Evolutionary conservation across 345 rosid genomes (phyloP), one percentile per base, ranked within the genome.

Genomic region (Salix suchowensis): DNA sequence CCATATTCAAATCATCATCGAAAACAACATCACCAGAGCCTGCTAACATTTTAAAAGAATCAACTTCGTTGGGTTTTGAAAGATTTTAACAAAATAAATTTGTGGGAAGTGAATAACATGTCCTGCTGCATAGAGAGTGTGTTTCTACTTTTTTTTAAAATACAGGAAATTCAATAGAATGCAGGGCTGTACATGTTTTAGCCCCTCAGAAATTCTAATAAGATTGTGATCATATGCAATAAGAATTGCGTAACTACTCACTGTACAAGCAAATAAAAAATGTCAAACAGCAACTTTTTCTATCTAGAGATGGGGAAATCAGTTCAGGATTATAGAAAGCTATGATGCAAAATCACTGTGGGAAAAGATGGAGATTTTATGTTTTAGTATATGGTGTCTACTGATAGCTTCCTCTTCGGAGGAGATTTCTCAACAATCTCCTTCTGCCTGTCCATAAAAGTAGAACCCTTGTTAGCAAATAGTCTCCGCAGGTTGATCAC

Each of bases 401-500:
- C 82, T 19, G 86, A 90, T 54, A 93, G 94, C 92, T 89, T 95
- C 78, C 97, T 82, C 80, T 89, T 95, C 0, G 93, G 89, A 3
- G 94, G 96, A 65, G 88, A 82, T 46, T 91, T 89, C 81, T 91
- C 94, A 16, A 87, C 82, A 52, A 88, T 86, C 84, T 95, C 97
- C 84, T 91, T 91, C 84, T 95, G 93, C 54, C 80, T 79, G 74
- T 93, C 98, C 99, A 95, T 95, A 85, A 95, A 95, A 23, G 89
- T 81, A 5, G 92, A 93, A 26, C 96, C 98, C 86, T 86, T 95
- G 87, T 93, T 89, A 1, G 97, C 98, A 70, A 88, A 95, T 77
- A 95, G 85, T 81, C 99, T 90, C 67, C 96, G 80, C 4, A 95
- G 93, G 82, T 95, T 93, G 69, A 95, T 95, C 83, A 95, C 97